phyloP scores from a whole-genome alignment of 257 asterid species.

The Plantago ovata region DNA sequence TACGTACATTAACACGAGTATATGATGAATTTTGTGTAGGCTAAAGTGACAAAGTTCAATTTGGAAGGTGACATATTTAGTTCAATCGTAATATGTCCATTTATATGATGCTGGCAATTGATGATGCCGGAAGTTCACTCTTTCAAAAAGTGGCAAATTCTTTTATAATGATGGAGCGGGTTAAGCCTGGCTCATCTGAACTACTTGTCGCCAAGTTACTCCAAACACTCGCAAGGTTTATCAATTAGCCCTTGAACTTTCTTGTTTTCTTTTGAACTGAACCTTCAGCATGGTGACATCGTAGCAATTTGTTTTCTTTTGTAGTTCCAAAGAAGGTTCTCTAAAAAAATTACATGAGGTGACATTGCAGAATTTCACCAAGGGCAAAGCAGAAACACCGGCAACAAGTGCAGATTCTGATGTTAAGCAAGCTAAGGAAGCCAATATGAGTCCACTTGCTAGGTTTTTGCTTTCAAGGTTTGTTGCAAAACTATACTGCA shows the following conservation, averaged over 20 bases:
- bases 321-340: constrained; percentile 82
- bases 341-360: constrained; percentile 80
- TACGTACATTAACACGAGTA: too few relatives aligned
- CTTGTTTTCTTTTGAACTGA: too few relatives aligned
- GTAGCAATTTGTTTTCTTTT: constrained; percentile 4
- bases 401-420: constrained; percentile 49
- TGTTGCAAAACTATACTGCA: constrained; percentile 18
- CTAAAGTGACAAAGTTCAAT: not conserved
- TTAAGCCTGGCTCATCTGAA: constrained; percentile 78
- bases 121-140: constrained; percentile 56
- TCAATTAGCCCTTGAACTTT: too few relatives aligned
- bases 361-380: constrained; percentile 53
- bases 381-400: constrained; percentile 56
- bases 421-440: constrained; percentile 64
- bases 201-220: constrained; percentile 70
- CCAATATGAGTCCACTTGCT: constrained; percentile 92
- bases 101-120: constrained; percentile 44
- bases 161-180: constrained; percentile 72
- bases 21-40: not conserved
- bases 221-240: constrained; percentile 80
- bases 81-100: not conserved
- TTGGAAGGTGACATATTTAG: not conserved
- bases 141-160: constrained; percentile 57
- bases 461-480: constrained; percentile 98
- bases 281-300: too few relatives aligned